Evolutionary conservation across 208 protist genomes (phyloP).

Genomic region (Leishmania gerbilli): DNA sequence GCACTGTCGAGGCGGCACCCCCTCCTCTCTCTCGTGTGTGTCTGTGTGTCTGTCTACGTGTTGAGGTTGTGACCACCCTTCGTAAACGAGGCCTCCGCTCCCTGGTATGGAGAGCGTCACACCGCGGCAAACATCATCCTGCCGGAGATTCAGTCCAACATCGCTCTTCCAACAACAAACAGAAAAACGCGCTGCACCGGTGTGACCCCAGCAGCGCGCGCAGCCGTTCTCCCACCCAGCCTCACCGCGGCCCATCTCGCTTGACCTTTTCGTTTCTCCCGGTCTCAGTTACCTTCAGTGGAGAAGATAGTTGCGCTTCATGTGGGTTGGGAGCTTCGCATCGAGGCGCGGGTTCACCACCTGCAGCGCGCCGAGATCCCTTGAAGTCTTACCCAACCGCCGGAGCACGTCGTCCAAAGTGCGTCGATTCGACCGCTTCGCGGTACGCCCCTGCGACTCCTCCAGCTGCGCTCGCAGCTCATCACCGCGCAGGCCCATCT

Average conservation of each 20-base stretch:
- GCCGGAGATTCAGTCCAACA: neutral
- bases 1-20: neutral
- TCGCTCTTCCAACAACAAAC: neutral
- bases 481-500: conserved; percentile 91
- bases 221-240: neutral
- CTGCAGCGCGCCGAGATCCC: conserved; percentile 80
- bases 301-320: conserved; percentile 85
- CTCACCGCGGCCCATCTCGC: neutral
- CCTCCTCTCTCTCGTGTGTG: neutral
- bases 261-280: neutral
- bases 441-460: conserved; percentile 31
- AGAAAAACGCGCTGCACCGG: neutral
- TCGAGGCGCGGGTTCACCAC: conserved; percentile 87
- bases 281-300: conserved; percentile 44
- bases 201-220: neutral
- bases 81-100: neutral
- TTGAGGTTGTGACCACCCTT: neutral
- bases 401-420: conserved; percentile 90
- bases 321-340: conserved; percentile 83
- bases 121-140: neutral
- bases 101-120: neutral
- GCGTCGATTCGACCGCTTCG: conserved; percentile 56
- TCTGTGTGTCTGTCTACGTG: neutral
- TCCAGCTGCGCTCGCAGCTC: conserved; percentile 81
- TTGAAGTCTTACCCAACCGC: conserved; percentile 78